Evolutionary conservation across 768 basidiomycete genomes (phyloP), one percentile per base, ranked within the genome.

Genomic region (Krasilnikovozyma curviuscula): DNA sequence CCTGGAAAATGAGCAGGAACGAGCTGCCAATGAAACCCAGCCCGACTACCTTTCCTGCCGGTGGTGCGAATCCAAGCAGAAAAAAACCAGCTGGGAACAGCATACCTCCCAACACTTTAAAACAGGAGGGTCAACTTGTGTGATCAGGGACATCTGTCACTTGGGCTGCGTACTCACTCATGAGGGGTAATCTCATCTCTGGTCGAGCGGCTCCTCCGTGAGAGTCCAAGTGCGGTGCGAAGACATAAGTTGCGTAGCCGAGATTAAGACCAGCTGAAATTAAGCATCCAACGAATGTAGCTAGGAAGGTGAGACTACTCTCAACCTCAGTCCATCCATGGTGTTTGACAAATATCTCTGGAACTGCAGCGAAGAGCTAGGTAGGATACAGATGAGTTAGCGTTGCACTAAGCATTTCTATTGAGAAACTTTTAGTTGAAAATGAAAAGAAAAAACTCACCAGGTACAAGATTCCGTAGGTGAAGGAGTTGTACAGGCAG

Each of bases 1-100:
- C 55, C 52, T 65, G 65, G 56, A 65, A 64, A 38, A 66, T 65
- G 31, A 65, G 55, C 28, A 65, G 46, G 49, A 63, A 63, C 3
- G 53, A 46, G 45, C 58, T 56, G n/a, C 64, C 64, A 28, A 66
- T 56, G 27, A 65, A 58, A 10, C 50, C 46, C 34, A 60, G 44
- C 7, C 61, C 63, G n/a, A 61, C 18, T n/a, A 63, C 43, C 27
- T n/a, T n/a, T n/a, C n/a, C n/a, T n/a, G n/a, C n/a, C n/a, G n/a
- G n/a, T n/a, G n/a, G n/a, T n/a, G n/a, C n/a, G 18, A 23, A 31
- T 27, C 21, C 13, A 13, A 4, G 25, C 21, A 19, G 30, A 48
- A 37, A 39, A 49, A 55, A 58, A 7, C 56, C 65, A 35, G 61
- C 53, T 0, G 64, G 64, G 49, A 66, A 65, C 12, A 52, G 21